A percentile compares a stretch with the other conserved stretches of the same genome.
These are phyloP conservation scores for Salix suchowensis DNA, from an alignment of 345 rosid genomes.

Conservation along the genomic window DNA sequence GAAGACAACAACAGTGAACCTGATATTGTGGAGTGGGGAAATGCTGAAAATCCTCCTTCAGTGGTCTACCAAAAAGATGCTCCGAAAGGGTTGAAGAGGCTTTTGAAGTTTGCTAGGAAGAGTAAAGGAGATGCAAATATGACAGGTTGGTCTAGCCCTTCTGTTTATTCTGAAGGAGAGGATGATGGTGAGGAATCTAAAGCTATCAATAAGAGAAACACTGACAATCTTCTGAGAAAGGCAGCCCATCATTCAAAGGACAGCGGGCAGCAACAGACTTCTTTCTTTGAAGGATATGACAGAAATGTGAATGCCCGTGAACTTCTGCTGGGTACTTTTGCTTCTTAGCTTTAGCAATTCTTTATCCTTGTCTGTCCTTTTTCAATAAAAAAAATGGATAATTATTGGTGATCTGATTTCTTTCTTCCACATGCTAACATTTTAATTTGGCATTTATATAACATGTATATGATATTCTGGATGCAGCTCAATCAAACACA, in stretches of 20 bases:
- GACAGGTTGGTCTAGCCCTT: slow-evolving; percentile 60
- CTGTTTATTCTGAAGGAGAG: slow-evolving; percentile 63
- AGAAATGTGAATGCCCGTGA: slow-evolving; percentile 29
- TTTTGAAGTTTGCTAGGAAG: slow-evolving; percentile 63
- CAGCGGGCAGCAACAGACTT: slow-evolving; percentile 30
- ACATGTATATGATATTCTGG: slow-evolving; percentile 4
- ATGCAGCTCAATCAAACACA: slow-evolving; percentile 35
- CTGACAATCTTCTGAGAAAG: slow-evolving; percentile 43
- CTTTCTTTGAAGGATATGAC: slow-evolving; percentile 22
- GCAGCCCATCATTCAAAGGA: slow-evolving; percentile 45
- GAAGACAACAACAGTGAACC: slow-evolving; percentile 62
- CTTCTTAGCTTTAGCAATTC: neutral
- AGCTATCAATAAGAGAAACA: slow-evolving; percentile 41
- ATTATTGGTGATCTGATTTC: neutral
- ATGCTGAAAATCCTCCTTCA: slow-evolving; percentile 60
- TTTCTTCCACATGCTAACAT: neutral
- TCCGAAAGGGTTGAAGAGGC: slow-evolving; percentile 66
- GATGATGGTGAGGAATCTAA: slow-evolving; percentile 51
- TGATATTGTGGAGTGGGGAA: slow-evolving; percentile 60
- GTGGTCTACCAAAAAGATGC: slow-evolving; percentile 52
- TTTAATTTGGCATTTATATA: neutral
- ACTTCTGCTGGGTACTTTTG: slow-evolving; percentile 35
- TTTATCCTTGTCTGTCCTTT: neutral
- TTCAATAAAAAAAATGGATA: neutral
- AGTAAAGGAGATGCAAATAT: slow-evolving; percentile 57